Conservation (phyloP, 208 protist genomes). For the Trypanosoma melophagium region DNA sequence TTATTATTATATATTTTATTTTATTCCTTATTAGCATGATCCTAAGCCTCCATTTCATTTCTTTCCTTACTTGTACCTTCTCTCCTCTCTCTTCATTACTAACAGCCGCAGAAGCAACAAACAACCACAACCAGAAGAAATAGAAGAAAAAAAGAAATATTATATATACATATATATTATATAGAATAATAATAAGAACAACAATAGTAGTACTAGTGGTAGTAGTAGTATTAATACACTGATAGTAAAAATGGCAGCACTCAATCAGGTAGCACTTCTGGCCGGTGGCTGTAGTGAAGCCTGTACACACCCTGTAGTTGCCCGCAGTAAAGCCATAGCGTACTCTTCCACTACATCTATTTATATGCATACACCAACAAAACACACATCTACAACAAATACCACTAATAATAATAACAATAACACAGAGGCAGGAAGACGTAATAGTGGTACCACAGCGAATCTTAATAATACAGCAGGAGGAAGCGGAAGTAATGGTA, state of each 20-base stretch:
- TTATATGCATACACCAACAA: constrained; percentile 50
- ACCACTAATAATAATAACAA: constrained; percentile 3
- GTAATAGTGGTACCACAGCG: too few species aligned
- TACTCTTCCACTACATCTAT: constrained; percentile 60
- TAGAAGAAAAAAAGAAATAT: constrained; percentile 8
- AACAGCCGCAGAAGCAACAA: not conserved
- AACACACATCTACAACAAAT: constrained; percentile 28
- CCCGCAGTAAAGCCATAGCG: constrained; percentile 53
- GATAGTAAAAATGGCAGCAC: constrained; percentile 76
- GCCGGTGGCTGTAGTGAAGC: constrained; percentile 67
- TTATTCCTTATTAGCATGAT: too few species aligned
- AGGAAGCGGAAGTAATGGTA: not conserved
- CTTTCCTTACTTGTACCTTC: too few species aligned
- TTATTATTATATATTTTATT: too few species aligned
- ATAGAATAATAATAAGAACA: constrained; percentile 10
- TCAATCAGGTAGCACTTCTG: constrained; percentile 64
- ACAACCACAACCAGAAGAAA: not conserved
- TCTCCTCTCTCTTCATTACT: too few species aligned
- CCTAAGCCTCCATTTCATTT: too few species aligned
- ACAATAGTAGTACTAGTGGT: not conserved
- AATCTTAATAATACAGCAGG: not conserved
- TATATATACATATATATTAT: constrained; percentile 20
- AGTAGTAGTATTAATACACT: too few species aligned
- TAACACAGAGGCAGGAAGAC: not conserved
- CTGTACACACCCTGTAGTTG: constrained; percentile 52